Base-by-base conservation (phyloP, 345 rosid species). In the Populus deltoides region DNA sequence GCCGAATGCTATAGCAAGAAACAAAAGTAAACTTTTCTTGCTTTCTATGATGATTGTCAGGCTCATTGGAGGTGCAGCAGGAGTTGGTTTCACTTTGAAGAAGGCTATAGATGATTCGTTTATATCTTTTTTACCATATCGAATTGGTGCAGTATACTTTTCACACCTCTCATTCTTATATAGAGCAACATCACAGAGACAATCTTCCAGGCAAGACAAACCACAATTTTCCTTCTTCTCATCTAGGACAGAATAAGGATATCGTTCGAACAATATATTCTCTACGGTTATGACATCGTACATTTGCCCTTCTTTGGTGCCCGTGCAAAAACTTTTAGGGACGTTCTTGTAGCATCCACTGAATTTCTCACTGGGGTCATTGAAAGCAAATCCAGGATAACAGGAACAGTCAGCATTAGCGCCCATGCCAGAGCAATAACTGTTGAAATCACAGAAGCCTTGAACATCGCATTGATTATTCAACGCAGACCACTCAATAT, bases 401-500 rank as follows among this genome's bases (percentile, higher is more conserved):
- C 80, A 77, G 25, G 20, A 22, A 35, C 80, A 77, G 17, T 59
- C 59, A 13, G 5, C 22, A 27, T 57, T 3, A 35, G 7, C 11
- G 6, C 74, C 80, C 22, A 3, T 70, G 20, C 74, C 24, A 5
- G 74, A 36, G 62, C 75, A 78, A 7, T n/a, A 84, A 55, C 84
- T 79, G 75, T 81, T 84, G n/a, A 68, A 11, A 3, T 74, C 79
- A 49, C 87, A 85, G 36, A 68, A 47, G 6, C 79, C 86, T 8
- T 16, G 9, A 67, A 77, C 75, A 7, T 25, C 20, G 27, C 79
- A 74, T 1, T 47, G 76, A 27, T 75, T 35, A 18, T 51, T 5
- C 16, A 70, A 13, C 1, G 25, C 71, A 20, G 27, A 59, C 87
- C 84, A 81, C 43, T 3, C 29, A 2, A 2, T 41, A 10, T 12